phyloP scores from a whole-genome alignment of 2,329 filamentous ascomycete genomes.

The Fusarium siculi region DNA sequence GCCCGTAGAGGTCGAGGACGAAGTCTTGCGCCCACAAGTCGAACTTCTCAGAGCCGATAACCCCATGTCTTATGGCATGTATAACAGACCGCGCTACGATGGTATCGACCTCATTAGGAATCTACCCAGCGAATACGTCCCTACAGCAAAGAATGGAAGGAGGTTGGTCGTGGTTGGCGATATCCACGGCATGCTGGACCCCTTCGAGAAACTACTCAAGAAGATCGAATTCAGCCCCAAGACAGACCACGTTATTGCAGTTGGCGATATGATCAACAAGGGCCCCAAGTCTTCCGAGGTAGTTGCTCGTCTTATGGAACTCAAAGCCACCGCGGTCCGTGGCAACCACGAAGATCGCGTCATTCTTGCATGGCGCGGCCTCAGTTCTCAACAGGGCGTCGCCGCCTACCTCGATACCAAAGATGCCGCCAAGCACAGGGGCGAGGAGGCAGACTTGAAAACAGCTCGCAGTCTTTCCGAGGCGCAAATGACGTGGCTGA shows the following conservation, averaged over 20 bases:
- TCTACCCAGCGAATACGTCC: conserved; percentile 46
- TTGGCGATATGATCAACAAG: conserved; percentile 85
- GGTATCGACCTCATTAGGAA: conserved; percentile 45
- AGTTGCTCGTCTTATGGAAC: conserved; percentile 76
- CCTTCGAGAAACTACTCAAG: conserved; percentile 73
- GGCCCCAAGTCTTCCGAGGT: conserved; percentile 86
- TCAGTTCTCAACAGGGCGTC: conserved; percentile 41
- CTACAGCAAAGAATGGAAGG: conserved; percentile 55
- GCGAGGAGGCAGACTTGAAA: conserved; percentile 58
- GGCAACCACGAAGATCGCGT: conserved; percentile 94
- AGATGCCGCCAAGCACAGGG: conserved; percentile 46
- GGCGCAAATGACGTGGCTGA: conserved; percentile 75
- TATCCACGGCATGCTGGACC: conserved; percentile 85
- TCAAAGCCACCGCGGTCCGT: conserved; percentile 83
- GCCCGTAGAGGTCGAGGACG: conserved; percentile 9
- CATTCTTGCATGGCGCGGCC: conserved; percentile 68
- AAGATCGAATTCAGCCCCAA: conserved; percentile 69
- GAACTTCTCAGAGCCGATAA: conserved; percentile 45
- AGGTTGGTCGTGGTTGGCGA: conserved; percentile 88
- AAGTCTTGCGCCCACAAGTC: conserved; percentile 18
- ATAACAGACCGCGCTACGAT: conserved; percentile 52
- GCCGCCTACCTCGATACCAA: conserved; percentile 43
- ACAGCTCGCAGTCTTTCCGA: conserved; percentile 63
- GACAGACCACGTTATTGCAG: conserved; percentile 78
- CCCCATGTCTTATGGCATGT: conserved; percentile 55